Evolutionary conservation across 352 stramenopile genomes (phyloP).

Genomic region (Pythium phragmitis): DNA sequence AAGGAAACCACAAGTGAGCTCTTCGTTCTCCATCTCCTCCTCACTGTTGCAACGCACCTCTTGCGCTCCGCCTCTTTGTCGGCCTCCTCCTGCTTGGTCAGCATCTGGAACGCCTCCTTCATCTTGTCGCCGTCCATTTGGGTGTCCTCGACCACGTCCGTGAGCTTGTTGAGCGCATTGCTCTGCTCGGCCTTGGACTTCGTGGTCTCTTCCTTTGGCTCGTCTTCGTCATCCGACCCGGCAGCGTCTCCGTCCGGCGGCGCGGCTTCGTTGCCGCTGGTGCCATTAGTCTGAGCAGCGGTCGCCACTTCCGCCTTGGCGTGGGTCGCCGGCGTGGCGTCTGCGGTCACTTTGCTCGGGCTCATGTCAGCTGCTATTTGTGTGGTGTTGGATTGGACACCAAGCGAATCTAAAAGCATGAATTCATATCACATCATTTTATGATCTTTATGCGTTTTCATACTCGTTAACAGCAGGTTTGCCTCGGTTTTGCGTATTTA

Average conservation of each 20-base stretch:
- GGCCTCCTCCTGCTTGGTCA: constrained; percentile 80
- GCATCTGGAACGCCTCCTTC: constrained; percentile 72
- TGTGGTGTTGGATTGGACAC: background rate
- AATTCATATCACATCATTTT: background rate
- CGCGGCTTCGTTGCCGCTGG: constrained; percentile 16
- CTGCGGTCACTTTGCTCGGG: constrained; percentile 25
- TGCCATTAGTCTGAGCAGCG: constrained; percentile 12
- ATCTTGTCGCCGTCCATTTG: constrained; percentile 90
- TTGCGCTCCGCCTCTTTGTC: constrained; percentile 80
- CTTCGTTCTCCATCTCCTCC: background rate
- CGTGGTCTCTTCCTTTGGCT: constrained; percentile 39
- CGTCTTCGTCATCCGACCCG: constrained; percentile 57
- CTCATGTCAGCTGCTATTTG: background rate
- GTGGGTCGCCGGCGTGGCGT: background rate
- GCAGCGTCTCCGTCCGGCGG: constrained; percentile 20
- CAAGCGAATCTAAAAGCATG: constrained; percentile 1
- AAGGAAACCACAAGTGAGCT: background rate
- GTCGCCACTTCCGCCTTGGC: background rate
- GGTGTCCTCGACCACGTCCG: constrained; percentile 83
- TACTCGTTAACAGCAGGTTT: background rate
- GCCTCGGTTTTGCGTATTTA: constrained; percentile 8
- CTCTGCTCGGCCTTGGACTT: constrained; percentile 86
- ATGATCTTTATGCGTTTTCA: background rate
- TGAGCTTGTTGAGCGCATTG: constrained; percentile 83
- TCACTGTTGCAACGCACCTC: constrained; percentile 26